phyloP scores from a whole-genome alignment of 106 monocot species.

The Dioscorea zingiberensis region DNA sequence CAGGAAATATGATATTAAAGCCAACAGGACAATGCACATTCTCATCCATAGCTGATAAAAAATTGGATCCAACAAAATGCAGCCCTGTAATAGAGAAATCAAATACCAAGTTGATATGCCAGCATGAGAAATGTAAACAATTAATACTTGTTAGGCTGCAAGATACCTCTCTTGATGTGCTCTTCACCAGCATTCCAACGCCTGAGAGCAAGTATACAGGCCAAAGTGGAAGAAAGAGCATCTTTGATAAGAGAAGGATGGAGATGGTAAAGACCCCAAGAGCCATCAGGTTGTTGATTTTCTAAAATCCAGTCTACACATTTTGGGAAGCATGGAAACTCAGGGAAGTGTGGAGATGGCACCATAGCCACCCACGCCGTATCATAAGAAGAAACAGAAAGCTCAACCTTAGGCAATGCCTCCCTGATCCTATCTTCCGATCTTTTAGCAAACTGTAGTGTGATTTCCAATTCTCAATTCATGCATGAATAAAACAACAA shows the following conservation, averaged over 20 bases:
- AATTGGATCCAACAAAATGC: slow-evolving; percentile 52
- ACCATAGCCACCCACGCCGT: slow-evolving; percentile 98
- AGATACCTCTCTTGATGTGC: slow-evolving; percentile 58
- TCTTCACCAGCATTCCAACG: slow-evolving; percentile 74
- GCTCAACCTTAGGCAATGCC: slow-evolving; percentile 30
- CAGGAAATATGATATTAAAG: slow-evolving; percentile 79
- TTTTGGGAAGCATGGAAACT: slow-evolving; percentile 72
- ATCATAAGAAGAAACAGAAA: slow-evolving; percentile 64
- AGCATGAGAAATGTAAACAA: slow-evolving; percentile 10
- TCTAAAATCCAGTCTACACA: slow-evolving; percentile 80
- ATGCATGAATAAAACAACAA: background rate
- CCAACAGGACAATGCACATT: slow-evolving; percentile 65
- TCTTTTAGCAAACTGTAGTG: slow-evolving; percentile 20
- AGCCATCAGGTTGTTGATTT: slow-evolving; percentile 76
- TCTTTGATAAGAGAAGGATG: slow-evolving; percentile 41
- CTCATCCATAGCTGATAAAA: slow-evolving; percentile 36
- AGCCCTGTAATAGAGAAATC: slow-evolving; percentile 52
- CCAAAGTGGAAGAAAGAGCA: slow-evolving; percentile 66
- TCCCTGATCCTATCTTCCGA: slow-evolving; percentile 39
- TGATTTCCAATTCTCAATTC: background rate
- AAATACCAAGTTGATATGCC: slow-evolving; percentile 3
- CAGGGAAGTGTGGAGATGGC: slow-evolving; percentile 34
- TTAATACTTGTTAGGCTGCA: background rate
- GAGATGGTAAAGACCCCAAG: slow-evolving; percentile 45
- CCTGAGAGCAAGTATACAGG: slow-evolving; percentile 74